Base-by-base conservation (phyloP, 768 basidiomycete species). In the Cystoderma amianthinum region DNA sequence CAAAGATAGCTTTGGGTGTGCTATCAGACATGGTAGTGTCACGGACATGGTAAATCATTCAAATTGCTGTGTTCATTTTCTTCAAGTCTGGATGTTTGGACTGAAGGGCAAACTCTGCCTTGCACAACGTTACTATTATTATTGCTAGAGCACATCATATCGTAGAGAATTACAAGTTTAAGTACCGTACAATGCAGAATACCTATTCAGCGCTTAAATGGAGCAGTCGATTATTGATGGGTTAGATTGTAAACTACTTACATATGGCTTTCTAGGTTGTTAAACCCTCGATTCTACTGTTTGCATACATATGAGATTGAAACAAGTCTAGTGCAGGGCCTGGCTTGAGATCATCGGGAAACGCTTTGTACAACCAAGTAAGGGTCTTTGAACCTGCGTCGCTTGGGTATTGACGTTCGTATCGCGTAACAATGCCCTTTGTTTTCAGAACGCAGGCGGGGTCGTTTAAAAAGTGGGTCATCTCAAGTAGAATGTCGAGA, bases 1-100 rank as follows among this genome's bases (percentile, higher is more conserved):
- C 87, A 21, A 81, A 78, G 58, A 64, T 67, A 19, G 91, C 86
- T n/a, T 62, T 98, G 44, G 78, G 84, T 36, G 72, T 63, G 11
- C 64, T 95, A 49, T 77, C 85, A 22, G 79, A 81, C 44, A 72
- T 73, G 23, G 82, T 89, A 16, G 69, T 84, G 33, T 68, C 74
- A 48, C 71, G 80, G 57, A 74, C 63, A 48, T 76, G 71, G 68
- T 80, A 45, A 53, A 36, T 28, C n/a, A n/a, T n/a, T n/a, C n/a
- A n/a, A n/a, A n/a, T n/a, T n/a, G n/a, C n/a, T n/a, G n/a, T n/a
- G n/a, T n/a, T n/a, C n/a, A n/a, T n/a, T n/a, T n/a, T n/a, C n/a
- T n/a, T n/a, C n/a, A n/a, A n/a, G n/a, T n/a, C n/a, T n/a, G n/a
- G n/a, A n/a, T n/a, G n/a, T n/a, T n/a, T n/a, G n/a, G n/a, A n/a